Base-by-base conservation (phyloP, 768 basidiomycete species). In the Chiua virens region DNA sequence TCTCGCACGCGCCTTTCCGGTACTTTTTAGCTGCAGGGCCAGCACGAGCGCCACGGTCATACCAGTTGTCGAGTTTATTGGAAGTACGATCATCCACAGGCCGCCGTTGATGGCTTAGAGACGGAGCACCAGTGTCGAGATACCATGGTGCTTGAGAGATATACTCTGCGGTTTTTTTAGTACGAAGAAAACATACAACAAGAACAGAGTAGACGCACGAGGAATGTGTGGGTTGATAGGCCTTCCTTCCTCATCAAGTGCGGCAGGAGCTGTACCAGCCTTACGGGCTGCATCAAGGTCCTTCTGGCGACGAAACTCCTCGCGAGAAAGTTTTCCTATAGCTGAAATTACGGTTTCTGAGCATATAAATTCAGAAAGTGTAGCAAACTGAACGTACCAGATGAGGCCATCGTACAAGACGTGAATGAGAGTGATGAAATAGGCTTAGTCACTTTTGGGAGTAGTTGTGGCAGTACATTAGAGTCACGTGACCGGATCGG, bases 131-230 rank as follows among this genome's bases (percentile, higher is more conserved):
- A 5, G 89, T 93, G 71, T 98, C 92, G 58, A 96, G 82, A 71
- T 98, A 99, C 97, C 97, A 99, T 50, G 97, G 97, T 8, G 93
- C 96, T 70, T 96, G 92, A 8, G 96, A 92, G 67, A 99, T 99
- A 68, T 98, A 99, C 73, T 98, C 92, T 94, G 58, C 15, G 42
- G n/a, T 35, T 30, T 42, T 17, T 25, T 52, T 47, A 57, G 45
- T 34, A 35, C 20, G 32, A 37, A 14, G 8, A 23, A n/a, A 0
- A 23, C 13, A 36, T 11, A 32, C 7, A 50, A 41, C 1, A 17
- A 39, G n/a, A 21, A 32, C 28, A 5, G 41, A 18, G 36, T n/a
- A 76, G n/a, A 76, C 89, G 54, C 59, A 94, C 94, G 92, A 65
- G 97, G 97, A 74, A 99, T 98, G 71, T 99, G 97, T 30, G 97